A percentile compares a stretch with the other conserved stretches of the same genome.
Conservation (phyloP, 2,329 filamentous ascomycete species). For the Alternaria brassicae region DNA sequence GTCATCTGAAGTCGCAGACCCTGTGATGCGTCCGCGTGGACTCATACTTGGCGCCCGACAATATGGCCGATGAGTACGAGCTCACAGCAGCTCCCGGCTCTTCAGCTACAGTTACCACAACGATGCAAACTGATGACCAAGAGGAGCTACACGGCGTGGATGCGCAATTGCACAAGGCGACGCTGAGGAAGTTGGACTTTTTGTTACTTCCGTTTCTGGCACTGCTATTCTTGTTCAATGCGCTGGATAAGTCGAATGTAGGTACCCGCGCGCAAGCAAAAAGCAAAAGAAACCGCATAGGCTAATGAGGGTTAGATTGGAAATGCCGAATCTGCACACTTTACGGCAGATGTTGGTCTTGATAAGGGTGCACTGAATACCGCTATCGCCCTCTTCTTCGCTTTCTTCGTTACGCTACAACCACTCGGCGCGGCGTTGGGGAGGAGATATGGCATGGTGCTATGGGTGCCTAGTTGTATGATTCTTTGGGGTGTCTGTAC, state of each 20-base stretch:
- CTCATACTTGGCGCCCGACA: conserved; percentile 21
- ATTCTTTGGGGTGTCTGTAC: conserved; percentile 61
- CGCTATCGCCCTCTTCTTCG: conserved; percentile 65
- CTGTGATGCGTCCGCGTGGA: conserved; percentile 16
- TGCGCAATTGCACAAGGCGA: conserved; percentile 41
- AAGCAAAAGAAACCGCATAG: neutral
- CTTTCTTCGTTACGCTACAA: conserved; percentile 65
- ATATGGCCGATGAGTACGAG: conserved; percentile 23
- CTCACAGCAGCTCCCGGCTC: conserved; percentile 14
- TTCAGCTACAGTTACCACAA: conserved; percentile 6
- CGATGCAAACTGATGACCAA: conserved; percentile 18
- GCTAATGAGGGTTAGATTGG: conserved; percentile 50
- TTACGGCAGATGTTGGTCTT: conserved; percentile 63
- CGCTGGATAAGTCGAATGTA: conserved; percentile 60
- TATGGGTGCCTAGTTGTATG: conserved; percentile 67
- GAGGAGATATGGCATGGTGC: conserved; percentile 61
- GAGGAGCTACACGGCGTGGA: conserved; percentile 7
- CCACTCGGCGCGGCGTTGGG: conserved; percentile 65
- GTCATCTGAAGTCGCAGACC: conserved; percentile 11
- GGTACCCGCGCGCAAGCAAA: neutral
- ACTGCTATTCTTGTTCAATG: conserved; percentile 61
- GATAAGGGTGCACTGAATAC: conserved; percentile 61
- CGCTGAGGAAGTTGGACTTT: conserved; percentile 58
- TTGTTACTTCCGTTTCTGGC: conserved; percentile 61
- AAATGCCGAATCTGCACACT: conserved; percentile 65